Evolutionary conservation across 805 yeast genomes (phyloP), one percentile per base, ranked within the genome.

Genomic region (Saccharomycodes ludwigii): DNA sequence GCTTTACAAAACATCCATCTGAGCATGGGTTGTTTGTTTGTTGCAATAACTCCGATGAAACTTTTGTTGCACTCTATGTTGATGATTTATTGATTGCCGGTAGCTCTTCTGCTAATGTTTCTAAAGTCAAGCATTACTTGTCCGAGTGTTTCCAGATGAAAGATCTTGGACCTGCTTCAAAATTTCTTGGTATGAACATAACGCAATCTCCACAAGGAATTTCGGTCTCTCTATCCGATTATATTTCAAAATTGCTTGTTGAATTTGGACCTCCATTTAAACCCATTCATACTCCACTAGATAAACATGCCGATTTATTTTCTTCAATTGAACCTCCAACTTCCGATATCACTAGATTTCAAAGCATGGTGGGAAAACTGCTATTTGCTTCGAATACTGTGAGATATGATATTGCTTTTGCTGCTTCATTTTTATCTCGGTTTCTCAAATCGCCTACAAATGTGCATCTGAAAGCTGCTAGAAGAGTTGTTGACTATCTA

Each of bases 1-100:
- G 42, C 23, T 24, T 46, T 43, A 22, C 2, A 4, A 30, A 30
- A 4, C 33, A 34, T 17, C 21, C 17, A 20, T 24, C 24, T 17
- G 39, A 35, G 5, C 20, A 19, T 35, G 31, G 34, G 6, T n/a
- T 36, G 2, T 39, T 33, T 20, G 33, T 30, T 14, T 6, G n/a
- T 4, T 13, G 30, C 13, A 8, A 25, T 12, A 6, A 20, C 2
- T 11, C 9, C 21, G 34, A 32, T 21, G 4, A 24, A 2, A 17
- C 21, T 24, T 10, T 31, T 3, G 18, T 35, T 18, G 36, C 29
- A 3, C 21, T 36, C 1, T 36, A 36, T 16, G 39, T 36, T 6
- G 39, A 36, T 30, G 37, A 36, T 28, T 5, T 33, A 3, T 28
- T 36, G 11, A 33, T 33, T 18, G 37, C 34, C 19, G 22, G 31